phyloP scores from a whole-genome alignment of 495 filamentous ascomycete genomes.

The Patellaria atrata region DNA sequence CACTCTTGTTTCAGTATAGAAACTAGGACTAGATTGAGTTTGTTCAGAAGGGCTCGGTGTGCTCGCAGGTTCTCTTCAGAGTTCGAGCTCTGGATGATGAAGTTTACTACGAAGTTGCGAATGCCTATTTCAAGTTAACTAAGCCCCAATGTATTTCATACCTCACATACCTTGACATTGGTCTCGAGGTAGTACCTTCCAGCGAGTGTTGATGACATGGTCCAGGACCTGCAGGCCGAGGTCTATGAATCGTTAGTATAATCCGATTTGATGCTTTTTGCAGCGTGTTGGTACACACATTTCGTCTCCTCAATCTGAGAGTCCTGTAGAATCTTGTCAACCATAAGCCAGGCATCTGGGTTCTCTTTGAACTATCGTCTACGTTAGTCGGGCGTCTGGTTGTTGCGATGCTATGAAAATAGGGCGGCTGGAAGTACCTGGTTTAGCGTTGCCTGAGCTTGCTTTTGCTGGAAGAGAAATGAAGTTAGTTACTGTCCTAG shows the following conservation, averaged over 20 bases:
- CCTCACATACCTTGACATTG: slow-evolving; percentile 67
- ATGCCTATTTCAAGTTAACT: slow-evolving; percentile 45
- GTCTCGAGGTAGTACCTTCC: slow-evolving; percentile 91
- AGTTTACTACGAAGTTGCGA: slow-evolving; percentile 95
- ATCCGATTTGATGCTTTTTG: slow-evolving; percentile 32
- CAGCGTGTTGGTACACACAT: slow-evolving; percentile 42
- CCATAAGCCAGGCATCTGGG: slow-evolving; percentile 91
- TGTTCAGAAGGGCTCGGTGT: slow-evolving; percentile 83
- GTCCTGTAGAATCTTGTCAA: slow-evolving; percentile 86
- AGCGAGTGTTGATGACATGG: slow-evolving; percentile 95
- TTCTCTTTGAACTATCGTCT: slow-evolving; percentile 87
- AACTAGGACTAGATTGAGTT: slow-evolving; percentile 92
- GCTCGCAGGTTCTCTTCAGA: slow-evolving; percentile 71
- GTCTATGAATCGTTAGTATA: slow-evolving; percentile 36
- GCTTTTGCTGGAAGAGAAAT: slow-evolving; percentile 62
- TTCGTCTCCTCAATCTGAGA: slow-evolving; percentile 91
- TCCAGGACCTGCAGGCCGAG: slow-evolving; percentile 92
- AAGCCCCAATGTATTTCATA: slow-evolving; percentile 5
- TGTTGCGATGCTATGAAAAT: slow-evolving; percentile 1
- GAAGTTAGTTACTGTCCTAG: slow-evolving; percentile 10
- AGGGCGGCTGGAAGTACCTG: slow-evolving; percentile 46
- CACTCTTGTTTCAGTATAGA: slow-evolving; percentile 98
- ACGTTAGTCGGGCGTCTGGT: slow-evolving; percentile 24
- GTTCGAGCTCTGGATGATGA: slow-evolving; percentile 83
- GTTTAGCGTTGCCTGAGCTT: slow-evolving; percentile 84